Evolutionary conservation across 2,329 filamentous ascomycete genomes (phyloP), one percentile per base, ranked within the genome.

Genomic region (Mycosphaerella sp.): DNA sequence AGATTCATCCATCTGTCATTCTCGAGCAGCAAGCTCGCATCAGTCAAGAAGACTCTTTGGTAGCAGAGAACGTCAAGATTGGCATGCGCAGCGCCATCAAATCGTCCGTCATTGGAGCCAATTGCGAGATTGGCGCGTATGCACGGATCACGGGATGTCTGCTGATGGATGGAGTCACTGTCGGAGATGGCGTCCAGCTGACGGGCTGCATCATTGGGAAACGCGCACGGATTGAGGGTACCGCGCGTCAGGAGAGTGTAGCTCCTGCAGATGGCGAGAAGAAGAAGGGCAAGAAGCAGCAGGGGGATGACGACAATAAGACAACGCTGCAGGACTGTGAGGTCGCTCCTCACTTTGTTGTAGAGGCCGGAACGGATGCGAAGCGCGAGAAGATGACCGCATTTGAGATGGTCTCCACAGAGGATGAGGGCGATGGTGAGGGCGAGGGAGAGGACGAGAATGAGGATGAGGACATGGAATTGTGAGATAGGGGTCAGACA

Each of bases 81-180:
- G 88, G 92, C 66, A 88, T 92, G 64, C 92, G 92, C 69, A 85
- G 83, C 23, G 86, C 90, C n/a, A 87, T 98, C 73, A 96, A 95
- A 70, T 89, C 95, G 71, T 86, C 80, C 38, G 89, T 96, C 31
- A 82, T 98, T 40, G 93, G 93, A 2, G 83, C 88, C 4, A 89
- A 89, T 63, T 95, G 89, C 69, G 85, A 87, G 64, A 92, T 98
- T 60, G 84, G 85, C 58, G 84, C 86, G 62, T 89, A 90, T n/a
- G 89, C 87, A 31, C 87, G 91, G 61, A 73, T 98, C 43, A 84
- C 83, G n/a, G 82, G 91, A 60, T 97, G 92, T 70, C 72, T 97
- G 45, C 74, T 97, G 17, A 96, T 97, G 89, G 92, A 97, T 57
- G 89, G 89, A 3, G 91, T 88, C 0, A 84, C 88, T 6, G 80